phyloP scores from a whole-genome alignment of 306 rosid species.

The Vigna hirtella region DNA sequence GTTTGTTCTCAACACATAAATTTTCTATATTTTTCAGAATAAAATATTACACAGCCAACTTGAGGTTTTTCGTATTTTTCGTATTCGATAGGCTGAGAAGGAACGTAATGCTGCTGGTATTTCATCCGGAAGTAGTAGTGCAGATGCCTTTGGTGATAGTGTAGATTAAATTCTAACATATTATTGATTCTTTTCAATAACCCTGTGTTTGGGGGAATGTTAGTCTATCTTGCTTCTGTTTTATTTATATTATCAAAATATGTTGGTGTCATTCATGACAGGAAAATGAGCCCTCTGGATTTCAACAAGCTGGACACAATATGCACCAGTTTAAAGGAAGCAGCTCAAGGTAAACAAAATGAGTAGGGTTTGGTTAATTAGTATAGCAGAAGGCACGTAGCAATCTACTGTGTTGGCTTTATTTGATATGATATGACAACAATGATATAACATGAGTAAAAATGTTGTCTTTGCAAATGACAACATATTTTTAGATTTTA shows the following conservation, averaged over 20 bases:
- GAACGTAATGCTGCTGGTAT: conserved; percentile 76
- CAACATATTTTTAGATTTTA: no score
- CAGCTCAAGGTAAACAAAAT: conserved; percentile 71
- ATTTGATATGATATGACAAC: conserved; percentile 6
- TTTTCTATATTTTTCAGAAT: conserved; percentile 59
- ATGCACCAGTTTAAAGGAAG: conserved; percentile 96
- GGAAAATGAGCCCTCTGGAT: conserved; percentile 71
- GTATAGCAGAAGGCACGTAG: background rate
- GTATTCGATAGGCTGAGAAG: conserved; percentile 87
- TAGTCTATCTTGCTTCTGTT: no score
- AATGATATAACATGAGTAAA: background rate
- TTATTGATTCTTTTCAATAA: no score
- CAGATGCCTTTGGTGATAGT: conserved; percentile 54
- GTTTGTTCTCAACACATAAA: background rate
- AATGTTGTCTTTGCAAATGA: no score
- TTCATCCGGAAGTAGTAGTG: conserved; percentile 56
- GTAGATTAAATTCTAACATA: no score
- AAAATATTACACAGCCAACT: conserved; percentile 85
- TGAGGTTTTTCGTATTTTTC: conserved; percentile 91
- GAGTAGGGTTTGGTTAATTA: background rate
- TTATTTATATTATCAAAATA: no score
- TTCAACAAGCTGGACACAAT: conserved; percentile 71
- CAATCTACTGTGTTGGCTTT: conserved; percentile 38
- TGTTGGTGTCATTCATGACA: conserved; percentile 18
- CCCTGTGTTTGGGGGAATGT: no score